Base-by-base conservation (phyloP, 2,329 filamentous ascomycete species). In the Neonectria neomacrospora region DNA sequence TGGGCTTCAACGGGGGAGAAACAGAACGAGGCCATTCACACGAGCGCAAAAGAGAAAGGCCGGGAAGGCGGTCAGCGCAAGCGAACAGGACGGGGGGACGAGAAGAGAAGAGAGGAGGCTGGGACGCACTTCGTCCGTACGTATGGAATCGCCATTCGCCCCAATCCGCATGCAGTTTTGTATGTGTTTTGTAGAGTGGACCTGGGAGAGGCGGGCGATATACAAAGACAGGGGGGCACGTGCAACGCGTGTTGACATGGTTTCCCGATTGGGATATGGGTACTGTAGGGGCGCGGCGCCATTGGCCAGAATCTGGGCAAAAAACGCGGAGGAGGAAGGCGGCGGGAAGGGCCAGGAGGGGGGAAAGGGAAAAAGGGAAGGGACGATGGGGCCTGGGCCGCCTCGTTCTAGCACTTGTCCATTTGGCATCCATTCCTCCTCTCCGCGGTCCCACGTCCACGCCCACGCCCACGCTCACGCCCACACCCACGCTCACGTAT, bases 241-340 rank as follows among this genome's bases (percentile, higher is more conserved):
- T 72, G 73, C 61, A 71, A 73, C 74, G 75, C 74, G 75, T 77
- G 74, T 77, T 76, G 71, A 76, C 73, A 74, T 74, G 64, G 69
- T 75, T 78, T 74, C 75, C 74, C 68, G 55, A 75, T 77, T 69
- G 68, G 75, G 75, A 68, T 62, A 65, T 58, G 64, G 65, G 56
- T 67, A 64, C 62, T 65, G 62, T 65, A 70, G 65, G 67, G 64
- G 71, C 76, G 76, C 68, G 73, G 70, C 67, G 65, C 73, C 73
- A 77, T 78, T 77, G 74, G 74, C 48, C 65, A 66, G 57, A 65
- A 54, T 44, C 16, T 64, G 68, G 71, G 65, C 68, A 45, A 67
- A 61, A 58, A 71, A 67, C 72, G 73, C 68, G 71, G 73, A 74
- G 71, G 55, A 62, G 59, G 56, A 68, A 65, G 65, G 65, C 63